A percentile compares a stretch with the other conserved stretches of the same genome.
phyloP scores from a whole-genome alignment of 2,329 filamentous ascomycete genomes.

The Thelonectria olida region DNA sequence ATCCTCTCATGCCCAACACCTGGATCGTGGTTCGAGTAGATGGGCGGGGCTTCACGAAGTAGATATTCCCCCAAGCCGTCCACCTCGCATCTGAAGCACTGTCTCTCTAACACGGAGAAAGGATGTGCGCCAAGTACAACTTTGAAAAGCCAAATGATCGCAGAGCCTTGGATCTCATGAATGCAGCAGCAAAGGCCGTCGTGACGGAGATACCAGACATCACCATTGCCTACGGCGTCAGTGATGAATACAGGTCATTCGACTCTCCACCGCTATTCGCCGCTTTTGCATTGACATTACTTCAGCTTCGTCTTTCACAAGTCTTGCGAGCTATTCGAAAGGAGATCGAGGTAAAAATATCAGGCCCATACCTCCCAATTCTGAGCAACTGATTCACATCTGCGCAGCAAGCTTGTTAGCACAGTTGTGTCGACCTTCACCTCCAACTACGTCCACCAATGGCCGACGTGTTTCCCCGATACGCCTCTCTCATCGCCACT shows the following conservation, averaged over 20 bases:
- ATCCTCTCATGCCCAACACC: conserved; percentile 85
- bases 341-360: conserved; percentile 75
- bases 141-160: conserved; percentile 95
- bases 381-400: conserved; percentile 20
- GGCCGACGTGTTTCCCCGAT: conserved; percentile 80
- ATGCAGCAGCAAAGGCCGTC: conserved; percentile 85
- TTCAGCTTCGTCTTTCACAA: conserved; percentile 88
- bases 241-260: conserved; percentile 84
- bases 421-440: conserved; percentile 95
- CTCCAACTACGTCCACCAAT: conserved; percentile 85
- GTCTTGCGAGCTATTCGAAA: conserved; percentile 82
- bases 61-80: conserved; percentile 38
- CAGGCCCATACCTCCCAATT: background rate
- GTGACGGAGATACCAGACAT: conserved; percentile 87
- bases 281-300: conserved; percentile 8
- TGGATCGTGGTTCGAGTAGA: conserved; percentile 97
- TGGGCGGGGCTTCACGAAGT: conserved; percentile 96
- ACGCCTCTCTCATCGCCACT: conserved; percentile 75
- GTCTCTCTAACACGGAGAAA: conserved; percentile 48
- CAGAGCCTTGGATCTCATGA: conserved; percentile 92
- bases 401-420: conserved; percentile 81
- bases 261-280: no score
- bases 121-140: conserved; percentile 81
- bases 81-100: background rate
- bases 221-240: conserved; percentile 89